These are phyloP conservation scores for Chlamydomonas incerta DNA, from an alignment of 139 green algal genomes.

Conservation along the genomic window DNA sequence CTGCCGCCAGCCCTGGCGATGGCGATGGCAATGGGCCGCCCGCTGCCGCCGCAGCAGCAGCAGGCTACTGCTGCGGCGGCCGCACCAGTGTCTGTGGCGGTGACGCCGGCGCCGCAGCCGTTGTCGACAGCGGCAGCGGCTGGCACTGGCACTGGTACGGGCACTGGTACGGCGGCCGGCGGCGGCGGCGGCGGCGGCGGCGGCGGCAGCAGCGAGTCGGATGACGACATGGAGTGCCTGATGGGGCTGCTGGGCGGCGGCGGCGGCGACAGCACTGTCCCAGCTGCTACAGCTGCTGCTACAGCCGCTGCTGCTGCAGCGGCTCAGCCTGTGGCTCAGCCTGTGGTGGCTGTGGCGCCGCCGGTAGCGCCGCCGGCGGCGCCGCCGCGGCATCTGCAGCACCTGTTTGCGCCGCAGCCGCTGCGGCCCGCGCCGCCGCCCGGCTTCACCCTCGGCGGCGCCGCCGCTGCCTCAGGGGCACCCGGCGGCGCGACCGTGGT, in stretches of 20 bases:
- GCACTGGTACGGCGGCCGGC: neutral
- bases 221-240: neutral
- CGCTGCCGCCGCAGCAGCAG: neutral
- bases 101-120: neutral
- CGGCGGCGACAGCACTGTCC: neutral
- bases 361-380: neutral
- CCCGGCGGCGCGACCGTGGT: too few relatives aligned
- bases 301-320: neutral
- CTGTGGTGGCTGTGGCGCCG: neutral
- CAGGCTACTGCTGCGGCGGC: too few relatives aligned
- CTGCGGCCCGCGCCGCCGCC: neutral
- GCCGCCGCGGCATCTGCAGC: too few relatives aligned
- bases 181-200: neutral
- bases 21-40: neutral
- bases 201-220: neutral
- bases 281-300: neutral
- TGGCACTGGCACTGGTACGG: neutral
- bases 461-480: too few relatives aligned
- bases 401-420: neutral
- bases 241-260: neutral
- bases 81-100: too few relatives aligned
- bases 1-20: slow-evolving; percentile 12
- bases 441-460: too few relatives aligned
- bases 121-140: neutral
- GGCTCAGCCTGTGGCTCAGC: too few relatives aligned